Conservation (phyloP, 2,329 filamentous ascomycete genomes). For the Dryadomyces quercus-mongolicae region DNA sequence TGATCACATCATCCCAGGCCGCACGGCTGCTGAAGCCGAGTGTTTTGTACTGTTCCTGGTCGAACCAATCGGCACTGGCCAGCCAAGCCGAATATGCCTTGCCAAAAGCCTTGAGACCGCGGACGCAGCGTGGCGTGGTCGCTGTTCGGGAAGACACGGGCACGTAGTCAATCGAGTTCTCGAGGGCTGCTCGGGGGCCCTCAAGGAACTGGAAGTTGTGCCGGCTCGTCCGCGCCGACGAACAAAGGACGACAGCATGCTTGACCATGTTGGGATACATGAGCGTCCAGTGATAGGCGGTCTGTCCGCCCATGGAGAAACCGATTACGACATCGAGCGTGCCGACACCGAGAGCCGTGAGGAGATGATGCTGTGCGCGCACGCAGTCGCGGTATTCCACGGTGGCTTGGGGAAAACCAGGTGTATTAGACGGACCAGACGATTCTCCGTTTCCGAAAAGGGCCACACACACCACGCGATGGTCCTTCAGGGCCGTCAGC, state of each 20-base stretch:
- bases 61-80: slow-evolving; percentile 68
- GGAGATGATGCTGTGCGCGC: slow-evolving; percentile 29
- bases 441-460: slow-evolving; percentile 42
- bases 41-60: slow-evolving; percentile 53
- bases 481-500: slow-evolving; percentile 13
- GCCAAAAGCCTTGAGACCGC: slow-evolving; percentile 54
- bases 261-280: slow-evolving; percentile 36
- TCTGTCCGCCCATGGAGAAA: slow-evolving; percentile 44
- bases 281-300: slow-evolving; percentile 38
- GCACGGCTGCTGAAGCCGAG: slow-evolving; percentile 58
- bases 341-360: slow-evolving; percentile 29
- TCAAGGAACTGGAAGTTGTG: slow-evolving; percentile 45
- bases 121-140: slow-evolving; percentile 14
- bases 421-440: slow-evolving; percentile 36
- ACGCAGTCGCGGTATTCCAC: slow-evolving; percentile 35
- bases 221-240: slow-evolving; percentile 33
- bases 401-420: slow-evolving; percentile 29
- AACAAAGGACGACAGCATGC: slow-evolving; percentile 34
- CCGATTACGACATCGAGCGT: slow-evolving; percentile 35
- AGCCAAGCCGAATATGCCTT: slow-evolving; percentile 74
- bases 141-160: slow-evolving; percentile 31
- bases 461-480: slow-evolving; percentile 38
- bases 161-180: slow-evolving; percentile 26
- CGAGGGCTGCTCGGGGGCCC: slow-evolving; percentile 35
- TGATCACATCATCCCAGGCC: slow-evolving; percentile 63